phyloP scores from a whole-genome alignment of 768 basidiomycete genomes.

The Tylopilus intermedius region DNA sequence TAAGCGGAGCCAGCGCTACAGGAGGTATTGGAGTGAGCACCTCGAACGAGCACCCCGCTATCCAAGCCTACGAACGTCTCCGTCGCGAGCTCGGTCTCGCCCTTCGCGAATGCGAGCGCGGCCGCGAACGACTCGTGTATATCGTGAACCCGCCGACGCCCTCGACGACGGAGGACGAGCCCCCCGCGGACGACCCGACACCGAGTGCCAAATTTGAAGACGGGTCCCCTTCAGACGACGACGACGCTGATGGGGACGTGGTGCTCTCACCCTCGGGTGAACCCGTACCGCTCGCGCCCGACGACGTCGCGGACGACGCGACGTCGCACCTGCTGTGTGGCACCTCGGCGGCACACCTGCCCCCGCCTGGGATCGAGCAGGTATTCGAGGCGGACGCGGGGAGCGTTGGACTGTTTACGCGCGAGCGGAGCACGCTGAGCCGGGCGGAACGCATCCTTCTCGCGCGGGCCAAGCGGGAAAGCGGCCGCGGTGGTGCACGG shows the following conservation, averaged over 20 bases:
- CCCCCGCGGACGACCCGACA: background rate
- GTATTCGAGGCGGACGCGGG: slow-evolving; percentile 71
- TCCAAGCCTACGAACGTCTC: slow-evolving; percentile 71
- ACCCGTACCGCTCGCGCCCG: slow-evolving; percentile 1
- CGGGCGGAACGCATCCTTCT: slow-evolving; percentile 71
- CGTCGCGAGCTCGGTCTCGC: slow-evolving; percentile 74
- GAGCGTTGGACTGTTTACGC: slow-evolving; percentile 33
- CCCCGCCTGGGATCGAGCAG: slow-evolving; percentile 68
- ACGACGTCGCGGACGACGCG: slow-evolving; percentile 43
- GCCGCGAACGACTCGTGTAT: slow-evolving; percentile 57
- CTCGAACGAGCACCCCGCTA: slow-evolving; percentile 39
- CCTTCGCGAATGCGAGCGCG: slow-evolving; percentile 77
- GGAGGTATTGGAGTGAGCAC: slow-evolving; percentile 9
- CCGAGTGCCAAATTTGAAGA: too few relatives aligned
- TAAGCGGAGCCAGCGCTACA: background rate
- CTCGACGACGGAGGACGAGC: slow-evolving; percentile 36
- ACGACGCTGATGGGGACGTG: slow-evolving; percentile 1
- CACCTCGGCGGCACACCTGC: slow-evolving; percentile 36
- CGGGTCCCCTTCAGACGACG: background rate
- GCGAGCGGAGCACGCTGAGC: slow-evolving; percentile 62
- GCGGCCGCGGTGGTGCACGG: background rate
- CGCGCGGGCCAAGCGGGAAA: slow-evolving; percentile 43
- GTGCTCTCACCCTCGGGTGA: slow-evolving; percentile 23
- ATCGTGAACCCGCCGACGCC: slow-evolving; percentile 45
- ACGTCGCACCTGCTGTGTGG: slow-evolving; percentile 28